Conservation (phyloP, 2,329 filamentous ascomycete species). For the Talaromyces sp. region DNA sequence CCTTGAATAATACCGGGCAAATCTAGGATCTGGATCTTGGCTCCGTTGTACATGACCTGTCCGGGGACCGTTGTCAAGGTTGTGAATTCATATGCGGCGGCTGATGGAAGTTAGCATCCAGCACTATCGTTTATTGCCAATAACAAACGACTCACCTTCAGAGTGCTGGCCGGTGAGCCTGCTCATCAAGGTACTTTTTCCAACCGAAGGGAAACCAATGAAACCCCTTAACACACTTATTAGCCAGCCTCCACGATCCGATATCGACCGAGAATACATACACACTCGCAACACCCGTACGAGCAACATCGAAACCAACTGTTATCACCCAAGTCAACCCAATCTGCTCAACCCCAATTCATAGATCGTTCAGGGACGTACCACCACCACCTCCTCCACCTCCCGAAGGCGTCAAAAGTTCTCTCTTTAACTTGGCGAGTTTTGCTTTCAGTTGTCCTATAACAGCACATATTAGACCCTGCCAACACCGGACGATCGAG, state of each 20-base stretch:
- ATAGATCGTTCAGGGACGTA: conserved; percentile 36
- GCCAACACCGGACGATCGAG: conserved; percentile 2
- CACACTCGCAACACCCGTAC: conserved; percentile 94
- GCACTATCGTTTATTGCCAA: no score
- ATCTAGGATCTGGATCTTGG: conserved; percentile 97
- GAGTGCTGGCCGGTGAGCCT: conserved; percentile 93
- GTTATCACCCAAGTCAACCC: conserved; percentile 14
- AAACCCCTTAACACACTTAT: conserved; percentile 60
- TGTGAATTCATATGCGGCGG: conserved; percentile 96
- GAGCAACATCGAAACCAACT: conserved; percentile 93
- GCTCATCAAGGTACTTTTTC: conserved; percentile 97
- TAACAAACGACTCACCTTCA: conserved; percentile 53
- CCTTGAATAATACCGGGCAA: conserved; percentile 98
- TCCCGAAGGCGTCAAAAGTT: conserved; percentile 79
- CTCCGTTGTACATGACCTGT: conserved; percentile 93
- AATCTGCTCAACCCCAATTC: conserved; percentile 24
- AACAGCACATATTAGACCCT: background rate
- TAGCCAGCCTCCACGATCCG: background rate
- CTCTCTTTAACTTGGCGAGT: conserved; percentile 94
- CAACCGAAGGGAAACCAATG: conserved; percentile 96
- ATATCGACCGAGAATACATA: conserved; percentile 38
- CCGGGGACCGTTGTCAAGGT: conserved; percentile 96
- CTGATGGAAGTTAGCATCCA: conserved; percentile 41
- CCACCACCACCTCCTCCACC: conserved; percentile 81
- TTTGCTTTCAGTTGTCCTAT: conserved; percentile 89